Evolutionary conservation across 2,329 filamentous ascomycete genomes (phyloP), one percentile per base, ranked within the genome.

Genomic region (Aspergillus viridinutans): DNA sequence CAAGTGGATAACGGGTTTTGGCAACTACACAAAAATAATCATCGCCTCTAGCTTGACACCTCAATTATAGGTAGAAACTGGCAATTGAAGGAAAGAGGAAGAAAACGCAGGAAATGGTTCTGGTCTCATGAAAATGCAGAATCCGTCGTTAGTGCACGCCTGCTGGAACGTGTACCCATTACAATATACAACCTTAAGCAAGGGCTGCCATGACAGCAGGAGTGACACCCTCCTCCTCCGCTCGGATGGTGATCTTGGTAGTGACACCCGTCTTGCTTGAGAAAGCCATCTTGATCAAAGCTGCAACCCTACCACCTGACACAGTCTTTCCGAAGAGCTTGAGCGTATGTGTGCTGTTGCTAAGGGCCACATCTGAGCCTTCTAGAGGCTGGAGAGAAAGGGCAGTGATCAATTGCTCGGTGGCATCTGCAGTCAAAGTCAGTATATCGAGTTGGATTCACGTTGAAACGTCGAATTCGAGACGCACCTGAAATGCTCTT

Each of bases 321-420:
- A 97, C 88, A 47, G 91, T 96, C 85, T 97, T 97, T 72, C 94
- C 94, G 73, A 97, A 89, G 38, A 99, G 81, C 79, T 96, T 97
- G 72, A 99, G 87, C 3, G 92, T 92, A 75, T 99, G 94, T 61
- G 92, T 97, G 58, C 87, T 92, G 69, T 88, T 88, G 70, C 88
- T 95, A 65, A 96, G 81, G 0, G 91, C 89, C 42, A 99, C 87
- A 64, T 99, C 94, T 32, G 90, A 96, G 66, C 93, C 94, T 67
- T 99, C 94, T 49, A 99, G 83, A 12, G 94, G 90, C 75, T 97
- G 94, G 69, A 99, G 81, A 32, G 91, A 96, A 26, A 99, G 83
- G 1, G 89, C 83, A 75, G 92, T 90, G 69, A 90, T 84, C 58
- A 99, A 83, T 78, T 94, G 87, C 75, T 97, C 93, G 49, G 92